Evolutionary conservation across 768 basidiomycete genomes (phyloP).

Genomic region (Lactarius tabidus): DNA sequence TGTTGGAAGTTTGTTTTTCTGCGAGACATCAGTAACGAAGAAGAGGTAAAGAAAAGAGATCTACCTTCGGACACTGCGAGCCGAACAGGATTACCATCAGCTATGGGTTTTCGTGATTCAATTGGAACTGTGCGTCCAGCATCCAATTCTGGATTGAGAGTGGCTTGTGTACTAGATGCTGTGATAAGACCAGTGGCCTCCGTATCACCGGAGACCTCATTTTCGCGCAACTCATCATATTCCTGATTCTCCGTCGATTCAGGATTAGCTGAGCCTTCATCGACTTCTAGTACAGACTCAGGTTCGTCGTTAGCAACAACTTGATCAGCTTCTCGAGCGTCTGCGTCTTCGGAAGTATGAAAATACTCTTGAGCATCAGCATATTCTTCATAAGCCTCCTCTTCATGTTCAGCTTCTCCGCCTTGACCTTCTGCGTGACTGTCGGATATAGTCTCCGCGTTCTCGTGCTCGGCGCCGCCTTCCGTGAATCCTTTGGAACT

Average conservation of each 20-base stretch:
- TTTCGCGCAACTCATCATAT: not conserved
- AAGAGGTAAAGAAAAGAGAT: not conserved
- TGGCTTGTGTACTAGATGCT: not conserved
- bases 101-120: not conserved
- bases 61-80: conserved; percentile 11
- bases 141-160: not conserved
- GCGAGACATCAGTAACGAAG: not conserved
- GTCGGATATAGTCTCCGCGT: not conserved
- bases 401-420: not conserved
- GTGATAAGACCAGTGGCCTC: not conserved
- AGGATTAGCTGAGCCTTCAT: conserved; percentile 9
- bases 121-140: not conserved
- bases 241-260: conserved; percentile 8
- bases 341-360: not conserved
- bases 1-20: conserved; percentile 6
- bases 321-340: conserved; percentile 13
- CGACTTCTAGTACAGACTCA: conserved; percentile 12
- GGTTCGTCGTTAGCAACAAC: conserved; percentile 16
- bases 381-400: conserved; percentile 13
- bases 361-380: conserved; percentile 14
- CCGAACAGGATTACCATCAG: not conserved
- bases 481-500: not conserved
- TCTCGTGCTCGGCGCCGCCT: conserved; percentile 6
- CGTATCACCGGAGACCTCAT: conserved; percentile 6
- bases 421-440: conserved; percentile 8